Evolutionary conservation across 1,284 basidiomycete genomes (phyloP), one percentile per base, ranked within the genome.

Genomic region (Puccinia brachypodii): DNA sequence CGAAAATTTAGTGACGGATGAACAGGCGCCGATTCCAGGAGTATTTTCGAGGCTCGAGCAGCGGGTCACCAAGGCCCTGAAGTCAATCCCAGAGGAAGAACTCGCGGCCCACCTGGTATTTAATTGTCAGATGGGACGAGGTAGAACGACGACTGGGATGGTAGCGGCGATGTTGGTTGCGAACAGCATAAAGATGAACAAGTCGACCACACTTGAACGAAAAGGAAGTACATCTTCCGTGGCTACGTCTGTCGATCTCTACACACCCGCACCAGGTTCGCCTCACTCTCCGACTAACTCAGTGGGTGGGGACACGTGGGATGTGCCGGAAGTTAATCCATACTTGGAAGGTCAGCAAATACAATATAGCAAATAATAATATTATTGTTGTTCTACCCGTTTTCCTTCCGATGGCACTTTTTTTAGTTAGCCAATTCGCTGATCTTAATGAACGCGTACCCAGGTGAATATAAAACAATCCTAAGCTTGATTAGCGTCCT

Each of bases 391-490:
- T 66, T 28, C 31, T 60, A 42, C n/a, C n/a, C n/a, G n/a, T n/a
- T n/a, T n/a, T n/a, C n/a, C n/a, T n/a, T n/a, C n/a, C n/a, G n/a
- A n/a, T n/a, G n/a, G n/a, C 66, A 74, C 38, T 47, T 82, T 16
- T 25, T 77, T 53, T 6, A 6, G 22, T 62, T 25, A 47, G 0
- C 33, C 28, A 16, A 64, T 9, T 58, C n/a, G 75, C 60, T 66
- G 86, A 87, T 81, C 84, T 85, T 19, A 83, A 85, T 28, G 86
- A 87, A 53, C 85, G 86, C 14, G 85, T 87, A 58, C 84, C 56
- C 85, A 92, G 96, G 96, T 72, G 96, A 99, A 86, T 99, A 98
- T 89, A 98, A 98, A 88, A 94, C 92, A 2, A 98, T 99, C 82
- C 88, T 99, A 62, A 95, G 97, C 85, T 92, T 99, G 68, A 93